phyloP scores from a whole-genome alignment of 306 rosid species.

The Crotalaria pallida region DNA sequence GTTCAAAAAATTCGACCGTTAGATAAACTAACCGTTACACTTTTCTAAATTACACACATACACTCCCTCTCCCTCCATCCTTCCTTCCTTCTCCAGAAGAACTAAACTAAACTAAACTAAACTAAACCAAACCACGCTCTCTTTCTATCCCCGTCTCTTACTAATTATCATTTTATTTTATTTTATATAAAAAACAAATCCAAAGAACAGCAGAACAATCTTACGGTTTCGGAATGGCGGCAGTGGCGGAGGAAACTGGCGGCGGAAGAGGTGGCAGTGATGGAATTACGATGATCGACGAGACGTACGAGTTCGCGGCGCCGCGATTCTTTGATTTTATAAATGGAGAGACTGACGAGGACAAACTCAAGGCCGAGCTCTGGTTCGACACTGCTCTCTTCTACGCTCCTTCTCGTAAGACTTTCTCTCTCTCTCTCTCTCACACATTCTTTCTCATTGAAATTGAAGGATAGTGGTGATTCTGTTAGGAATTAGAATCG shows the following conservation, averaged over 20 bases:
- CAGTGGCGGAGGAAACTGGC: constrained; percentile 36
- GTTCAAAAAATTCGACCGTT: constrained; percentile 44
- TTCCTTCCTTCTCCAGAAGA: neutral
- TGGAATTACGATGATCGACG: constrained; percentile 47
- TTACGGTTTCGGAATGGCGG: constrained; percentile 26
- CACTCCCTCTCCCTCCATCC: neutral
- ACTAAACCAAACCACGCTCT: neutral
- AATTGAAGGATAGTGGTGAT: neutral
- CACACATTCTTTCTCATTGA: neutral
- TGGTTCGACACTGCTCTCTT: constrained; percentile 82
- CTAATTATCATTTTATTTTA: neutral
- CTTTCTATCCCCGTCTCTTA: neutral
- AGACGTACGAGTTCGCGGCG: constrained; percentile 77
- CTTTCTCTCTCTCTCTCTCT: neutral
- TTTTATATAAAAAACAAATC: neutral
- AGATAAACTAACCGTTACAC: constrained; percentile 34
- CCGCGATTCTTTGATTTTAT: constrained; percentile 79
- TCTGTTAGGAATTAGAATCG: neutral
- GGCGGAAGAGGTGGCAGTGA: neutral
- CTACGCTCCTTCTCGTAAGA: constrained; percentile 91
- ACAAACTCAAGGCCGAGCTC: constrained; percentile 54
- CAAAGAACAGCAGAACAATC: neutral
- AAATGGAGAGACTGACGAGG: constrained; percentile 53
- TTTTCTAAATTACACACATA: constrained; percentile 12
- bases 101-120: too few species aligned